These are phyloP conservation scores for Articulospora tetracladia DNA, from an alignment of 495 filamentous ascomycete species.

Conservation along the genomic window DNA sequence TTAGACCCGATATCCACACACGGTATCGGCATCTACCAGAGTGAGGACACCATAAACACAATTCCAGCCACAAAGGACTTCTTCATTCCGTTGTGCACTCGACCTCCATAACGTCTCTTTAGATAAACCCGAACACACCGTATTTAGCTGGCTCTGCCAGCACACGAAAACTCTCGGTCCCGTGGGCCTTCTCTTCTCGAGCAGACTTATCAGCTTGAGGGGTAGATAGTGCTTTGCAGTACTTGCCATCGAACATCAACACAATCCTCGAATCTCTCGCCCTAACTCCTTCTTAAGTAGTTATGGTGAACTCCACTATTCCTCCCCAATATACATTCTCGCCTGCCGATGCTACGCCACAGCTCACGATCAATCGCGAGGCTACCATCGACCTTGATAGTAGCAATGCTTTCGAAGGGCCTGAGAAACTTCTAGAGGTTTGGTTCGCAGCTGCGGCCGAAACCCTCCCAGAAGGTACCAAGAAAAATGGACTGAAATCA, in stretches of 20 bases:
- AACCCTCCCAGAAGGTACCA: conserved; percentile 64
- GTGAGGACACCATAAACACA: conserved; percentile 68
- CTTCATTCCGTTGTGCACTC: conserved; percentile 76
- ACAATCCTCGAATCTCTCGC: background rate
- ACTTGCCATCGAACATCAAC: conserved; percentile 22
- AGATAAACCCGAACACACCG: conserved; percentile 46
- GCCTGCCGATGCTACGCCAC: conserved; percentile 75
- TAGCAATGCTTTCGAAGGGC: conserved; percentile 94
- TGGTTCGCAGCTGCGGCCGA: conserved; percentile 88
- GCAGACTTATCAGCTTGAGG: conserved; percentile 90
- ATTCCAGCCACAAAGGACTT: conserved; percentile 83
- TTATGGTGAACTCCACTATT: conserved; percentile 78
- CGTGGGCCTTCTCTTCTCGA: conserved; percentile 96
- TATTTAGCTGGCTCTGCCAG: conserved; percentile 53
- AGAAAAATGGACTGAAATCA: conserved; percentile 77
- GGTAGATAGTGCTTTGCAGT: conserved; percentile 65
- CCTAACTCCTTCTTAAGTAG: conserved; percentile 36
- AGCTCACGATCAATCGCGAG: conserved; percentile 95
- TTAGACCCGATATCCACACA: conserved; percentile 81
- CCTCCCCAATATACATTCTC: conserved; percentile 76
- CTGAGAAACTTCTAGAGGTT: conserved; percentile 97
- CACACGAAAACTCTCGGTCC: conserved; percentile 44
- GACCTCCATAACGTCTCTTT: conserved; percentile 79
- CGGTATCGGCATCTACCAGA: conserved; percentile 81
- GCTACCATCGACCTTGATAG: conserved; percentile 93